Conservation (phyloP, 352 stramenopile genomes). For the Globisporangium viniferum region DNA sequence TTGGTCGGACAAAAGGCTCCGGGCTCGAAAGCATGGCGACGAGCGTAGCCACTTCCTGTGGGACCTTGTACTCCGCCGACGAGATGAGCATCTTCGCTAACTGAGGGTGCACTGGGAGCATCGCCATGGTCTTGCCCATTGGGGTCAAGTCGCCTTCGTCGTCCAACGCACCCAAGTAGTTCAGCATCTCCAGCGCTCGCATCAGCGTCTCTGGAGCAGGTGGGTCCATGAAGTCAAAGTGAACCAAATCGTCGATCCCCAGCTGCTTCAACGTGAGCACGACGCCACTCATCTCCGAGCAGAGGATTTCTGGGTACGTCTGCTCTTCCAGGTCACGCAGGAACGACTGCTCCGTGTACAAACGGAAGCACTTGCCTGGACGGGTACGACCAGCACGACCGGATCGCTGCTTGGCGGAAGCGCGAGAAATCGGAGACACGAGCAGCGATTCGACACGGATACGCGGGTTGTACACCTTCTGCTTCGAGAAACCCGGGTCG, state of each 20-base stretch:
- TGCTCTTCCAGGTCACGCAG: conserved; percentile 97
- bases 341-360: conserved; percentile 99
- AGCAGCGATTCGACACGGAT: conserved; percentile 98
- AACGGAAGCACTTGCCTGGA: conserved; percentile 93
- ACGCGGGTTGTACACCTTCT: conserved; percentile 99
- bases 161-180: conserved; percentile 97
- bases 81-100: conserved; percentile 97
- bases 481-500: conserved; percentile 99
- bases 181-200: conserved; percentile 97
- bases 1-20: conserved; percentile 93
- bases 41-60: conserved; percentile 97
- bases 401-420: conserved; percentile 92
- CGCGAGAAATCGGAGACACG: conserved; percentile 96
- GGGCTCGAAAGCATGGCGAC: conserved; percentile 96
- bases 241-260: conserved; percentile 98
- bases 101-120: conserved; percentile 97
- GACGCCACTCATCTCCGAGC: conserved; percentile 94
- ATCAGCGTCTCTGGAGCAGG: conserved; percentile 98
- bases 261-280: conserved; percentile 98
- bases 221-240: conserved; percentile 99
- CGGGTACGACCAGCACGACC: conserved; percentile 91
- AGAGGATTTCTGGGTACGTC: conserved; percentile 98
- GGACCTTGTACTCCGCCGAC: conserved; percentile 94
- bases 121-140: conserved; percentile 91
- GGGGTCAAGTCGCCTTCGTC: conserved; percentile 96